Evolutionary conservation across 192 early-diverging fungal genomes (phyloP), one percentile per base, ranked within the genome.

Genomic region (Tieghemiomyces parasiticus): DNA sequence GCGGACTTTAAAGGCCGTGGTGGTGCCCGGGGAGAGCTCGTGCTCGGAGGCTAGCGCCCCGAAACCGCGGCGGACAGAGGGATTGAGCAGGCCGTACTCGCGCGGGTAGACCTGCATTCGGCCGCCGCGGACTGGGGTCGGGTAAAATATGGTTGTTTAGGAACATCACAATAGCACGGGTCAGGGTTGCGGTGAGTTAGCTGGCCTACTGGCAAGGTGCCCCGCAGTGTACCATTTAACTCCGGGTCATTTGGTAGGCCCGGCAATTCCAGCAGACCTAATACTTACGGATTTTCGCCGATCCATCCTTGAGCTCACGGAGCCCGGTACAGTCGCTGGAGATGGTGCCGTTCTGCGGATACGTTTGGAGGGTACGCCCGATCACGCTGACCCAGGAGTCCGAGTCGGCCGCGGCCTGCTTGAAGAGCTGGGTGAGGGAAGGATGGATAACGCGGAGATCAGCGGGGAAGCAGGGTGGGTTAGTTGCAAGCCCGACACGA

Each of bases 351-450:
- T n/a, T n/a, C 6, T n/a, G 3, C 28, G 52, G 52, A 30, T 54
- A 54, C 14, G 52, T 20, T 30, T n/a, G 29, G 28, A 54, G 52
- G 29, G 32, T 19, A 12, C 32, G 26, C 1, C 28, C 52, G 52
- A 30, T 54, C n/a, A 32, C 29, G 28, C 52, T 54, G 10, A 54
- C 32, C 52, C 52, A 54, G 6, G 52, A 32, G 28, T 54, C 52
- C 0, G 19, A 20, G 32, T 54, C 52, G 9, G 26, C 24, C 6
- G 20, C 29, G 0, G 52, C 52, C 14, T 32, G 26, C 1, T 28
- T 30, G 52, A 54, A 54, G 28, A 54, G 52, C 52, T 54, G 32
- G 16, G 28, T 8, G 29, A n/a, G 28, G 26, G 28, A 30, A 54
- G 4, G 20, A 10, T 29, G 28, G 20, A 20, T 19, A 1, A 30